Conservation (phyloP, 208 protist species). For the Novymonas esmeraldas region DNA sequence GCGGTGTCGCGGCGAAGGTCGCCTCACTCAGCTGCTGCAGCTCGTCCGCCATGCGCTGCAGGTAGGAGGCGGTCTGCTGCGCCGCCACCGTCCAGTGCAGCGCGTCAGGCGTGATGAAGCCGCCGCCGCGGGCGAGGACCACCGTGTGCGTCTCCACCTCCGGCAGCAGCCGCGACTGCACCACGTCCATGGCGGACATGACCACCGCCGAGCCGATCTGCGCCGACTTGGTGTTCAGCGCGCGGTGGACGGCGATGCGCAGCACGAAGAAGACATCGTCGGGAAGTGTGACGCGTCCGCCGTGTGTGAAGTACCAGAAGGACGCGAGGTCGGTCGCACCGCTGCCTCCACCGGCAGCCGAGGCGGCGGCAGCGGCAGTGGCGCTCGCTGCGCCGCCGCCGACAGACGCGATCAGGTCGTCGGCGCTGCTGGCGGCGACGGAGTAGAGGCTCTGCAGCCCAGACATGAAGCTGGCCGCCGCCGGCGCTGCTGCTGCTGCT, state of each 20-base stretch:
- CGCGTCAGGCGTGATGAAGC: conserved; percentile 37
- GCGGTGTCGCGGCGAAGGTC: conserved; percentile 18
- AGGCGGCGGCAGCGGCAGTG: conserved; percentile 1
- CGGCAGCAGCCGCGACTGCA: conserved; percentile 57
- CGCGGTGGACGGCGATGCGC: conserved; percentile 77
- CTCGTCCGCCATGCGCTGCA: conserved; percentile 56
- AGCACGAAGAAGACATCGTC: conserved; percentile 90
- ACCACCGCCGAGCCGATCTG: conserved; percentile 84
- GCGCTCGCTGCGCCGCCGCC: conserved; percentile 5
- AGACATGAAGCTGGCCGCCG: conserved; percentile 54
- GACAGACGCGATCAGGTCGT: conserved; percentile 30
- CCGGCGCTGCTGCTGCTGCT: conserved; percentile 12
- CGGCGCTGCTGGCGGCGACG: conserved; percentile 43
- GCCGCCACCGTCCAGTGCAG: conserved; percentile 65
- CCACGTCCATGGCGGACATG: conserved; percentile 61
- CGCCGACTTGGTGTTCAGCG: conserved; percentile 78
- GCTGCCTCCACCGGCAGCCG: too few species aligned
- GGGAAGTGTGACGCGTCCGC: conserved; percentile 52
- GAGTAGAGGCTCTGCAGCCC: conserved; percentile 65
- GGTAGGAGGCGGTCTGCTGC: conserved; percentile 54
- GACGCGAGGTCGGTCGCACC: conserved; percentile 23
- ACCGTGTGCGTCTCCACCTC: conserved; percentile 44
- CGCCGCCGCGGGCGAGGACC: background rate
- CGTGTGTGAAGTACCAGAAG: conserved; percentile 40
- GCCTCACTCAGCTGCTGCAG: conserved; percentile 43